Percentiles rank a stretch among this genome's conserved stretches.
Evolutionary conservation across 2,329 filamentous ascomycete species (phyloP).

Genomic region (Colletotrichum sp.): DNA sequence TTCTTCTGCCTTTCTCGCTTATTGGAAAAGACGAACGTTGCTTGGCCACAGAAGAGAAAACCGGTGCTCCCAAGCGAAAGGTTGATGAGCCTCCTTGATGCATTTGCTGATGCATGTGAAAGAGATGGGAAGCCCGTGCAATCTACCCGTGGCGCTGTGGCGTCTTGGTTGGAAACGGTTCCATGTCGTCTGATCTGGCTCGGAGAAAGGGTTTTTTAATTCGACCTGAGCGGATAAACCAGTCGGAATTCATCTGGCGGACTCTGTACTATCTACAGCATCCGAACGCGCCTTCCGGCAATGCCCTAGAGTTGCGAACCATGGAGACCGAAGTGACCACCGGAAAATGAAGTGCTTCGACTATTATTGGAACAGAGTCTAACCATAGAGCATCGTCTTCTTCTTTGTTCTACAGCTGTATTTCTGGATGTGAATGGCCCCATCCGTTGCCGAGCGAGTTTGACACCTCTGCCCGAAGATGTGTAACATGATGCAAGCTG

Average conservation of each 20-base stretch:
- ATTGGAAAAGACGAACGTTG: neutral
- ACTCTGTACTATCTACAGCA: neutral
- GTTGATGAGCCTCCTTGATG: neutral
- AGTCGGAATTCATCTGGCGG: neutral
- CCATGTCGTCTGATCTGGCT: neutral
- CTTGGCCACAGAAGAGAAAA: neutral
- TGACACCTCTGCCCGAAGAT: neutral
- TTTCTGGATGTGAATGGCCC: neutral
- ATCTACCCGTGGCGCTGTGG: neutral
- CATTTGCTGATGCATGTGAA: neutral
- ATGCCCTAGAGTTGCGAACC: neutral
- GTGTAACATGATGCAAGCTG: neutral
- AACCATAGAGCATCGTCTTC: rapidly evolving
- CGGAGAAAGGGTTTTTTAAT: neutral
- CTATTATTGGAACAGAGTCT: rapidly evolving
- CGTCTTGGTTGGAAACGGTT: neutral
- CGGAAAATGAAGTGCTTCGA: rapidly evolving
- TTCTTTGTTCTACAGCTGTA: neutral
- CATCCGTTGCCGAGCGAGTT: neutral
- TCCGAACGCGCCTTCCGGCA: neutral
- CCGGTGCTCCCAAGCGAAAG: neutral
- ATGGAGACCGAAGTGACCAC: rapidly evolving
- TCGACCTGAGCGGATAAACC: neutral
- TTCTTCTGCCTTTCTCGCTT: neutral
- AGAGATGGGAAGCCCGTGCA: neutral